phyloP scores from a whole-genome alignment of 2,329 filamentous ascomycete species.

The Periconia sp. region DNA sequence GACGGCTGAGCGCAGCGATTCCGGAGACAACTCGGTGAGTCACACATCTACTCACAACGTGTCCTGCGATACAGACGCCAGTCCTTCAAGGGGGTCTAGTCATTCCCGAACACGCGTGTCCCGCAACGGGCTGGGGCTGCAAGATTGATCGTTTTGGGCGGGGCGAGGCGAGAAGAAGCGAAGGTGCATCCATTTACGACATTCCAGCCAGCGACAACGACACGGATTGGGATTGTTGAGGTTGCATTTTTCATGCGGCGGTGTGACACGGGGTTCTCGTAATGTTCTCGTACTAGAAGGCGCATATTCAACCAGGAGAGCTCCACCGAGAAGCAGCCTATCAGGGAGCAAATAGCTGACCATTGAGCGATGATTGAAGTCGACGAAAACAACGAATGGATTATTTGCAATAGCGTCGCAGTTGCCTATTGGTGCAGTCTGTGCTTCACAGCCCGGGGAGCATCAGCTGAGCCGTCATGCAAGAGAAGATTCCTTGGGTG shows the following conservation, averaged over 20 bases:
- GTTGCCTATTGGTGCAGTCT: neutral
- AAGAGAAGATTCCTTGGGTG: constrained; percentile 2
- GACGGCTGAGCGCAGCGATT: constrained; percentile 16
- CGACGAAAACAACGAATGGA: no score
- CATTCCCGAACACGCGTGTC: constrained; percentile 26
- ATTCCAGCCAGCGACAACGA: constrained; percentile 20
- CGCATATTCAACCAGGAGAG: no score
- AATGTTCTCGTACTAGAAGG: no score
- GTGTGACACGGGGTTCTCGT: no score
- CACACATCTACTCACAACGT: constrained; percentile 31
- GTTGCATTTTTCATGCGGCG: no score
- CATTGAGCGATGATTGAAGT: no score
- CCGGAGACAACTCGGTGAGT: constrained; percentile 26
- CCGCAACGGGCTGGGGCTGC: constrained; percentile 19
- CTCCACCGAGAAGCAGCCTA: no score
- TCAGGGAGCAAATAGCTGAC: no score
- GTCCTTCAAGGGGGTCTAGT: constrained; percentile 14
- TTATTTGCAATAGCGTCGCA: no score
- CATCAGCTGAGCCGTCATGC: constrained; percentile 5
- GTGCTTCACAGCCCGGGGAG: neutral
- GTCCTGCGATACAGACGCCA: constrained; percentile 20
- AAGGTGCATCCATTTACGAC: constrained; percentile 17
- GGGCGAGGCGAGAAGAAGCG: constrained; percentile 16
- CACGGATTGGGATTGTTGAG: no score
- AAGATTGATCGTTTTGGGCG: constrained; percentile 16